Percentiles rank a stretch among this genome's conserved stretches.
phyloP scores from a whole-genome alignment of 768 basidiomycete species.

The Tricholoma terreum region DNA sequence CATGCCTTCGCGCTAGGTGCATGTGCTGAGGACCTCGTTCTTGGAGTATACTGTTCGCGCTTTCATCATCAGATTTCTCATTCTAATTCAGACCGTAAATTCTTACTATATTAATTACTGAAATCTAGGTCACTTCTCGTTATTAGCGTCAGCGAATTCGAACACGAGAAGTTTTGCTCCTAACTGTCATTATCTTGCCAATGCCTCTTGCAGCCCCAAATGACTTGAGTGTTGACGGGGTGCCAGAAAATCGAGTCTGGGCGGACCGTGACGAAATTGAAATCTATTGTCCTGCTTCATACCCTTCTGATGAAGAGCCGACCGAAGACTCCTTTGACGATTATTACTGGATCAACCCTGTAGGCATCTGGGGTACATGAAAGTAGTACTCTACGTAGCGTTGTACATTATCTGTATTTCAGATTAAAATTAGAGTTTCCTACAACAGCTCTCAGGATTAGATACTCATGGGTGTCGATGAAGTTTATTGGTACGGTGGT shows the following conservation, averaged over 20 bases:
- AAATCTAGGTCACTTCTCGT: neutral
- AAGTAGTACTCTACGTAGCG: neutral
- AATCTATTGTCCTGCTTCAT: slow-evolving; percentile 15
- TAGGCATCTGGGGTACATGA: slow-evolving; percentile 21
- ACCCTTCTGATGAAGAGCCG: slow-evolving; percentile 7
- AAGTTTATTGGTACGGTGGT: neutral
- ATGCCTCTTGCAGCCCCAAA: slow-evolving; percentile 5
- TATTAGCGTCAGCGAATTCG: slow-evolving; percentile 18
- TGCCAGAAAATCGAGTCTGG: slow-evolving; percentile 4
- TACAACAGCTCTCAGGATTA: too few species aligned
- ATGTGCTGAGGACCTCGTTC: slow-evolving; percentile 24
- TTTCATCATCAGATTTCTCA: neutral
- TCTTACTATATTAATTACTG: neutral
- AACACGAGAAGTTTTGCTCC: slow-evolving; percentile 6
- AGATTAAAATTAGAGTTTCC: neutral
- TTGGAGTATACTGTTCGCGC: slow-evolving; percentile 24
- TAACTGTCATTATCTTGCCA: neutral
- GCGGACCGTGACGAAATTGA: slow-evolving; percentile 6
- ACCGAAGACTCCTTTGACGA: slow-evolving; percentile 1
- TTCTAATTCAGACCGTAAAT: neutral
- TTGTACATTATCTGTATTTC: too few species aligned
- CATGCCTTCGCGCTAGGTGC: slow-evolving; percentile 19
- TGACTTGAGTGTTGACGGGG: slow-evolving; percentile 7
- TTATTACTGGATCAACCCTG: slow-evolving; percentile 29
- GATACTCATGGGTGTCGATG: neutral